Evolutionary conservation across 805 yeast species (phyloP), one percentile per base, ranked within the genome.

Genomic region (Barnettozyma sp.): DNA sequence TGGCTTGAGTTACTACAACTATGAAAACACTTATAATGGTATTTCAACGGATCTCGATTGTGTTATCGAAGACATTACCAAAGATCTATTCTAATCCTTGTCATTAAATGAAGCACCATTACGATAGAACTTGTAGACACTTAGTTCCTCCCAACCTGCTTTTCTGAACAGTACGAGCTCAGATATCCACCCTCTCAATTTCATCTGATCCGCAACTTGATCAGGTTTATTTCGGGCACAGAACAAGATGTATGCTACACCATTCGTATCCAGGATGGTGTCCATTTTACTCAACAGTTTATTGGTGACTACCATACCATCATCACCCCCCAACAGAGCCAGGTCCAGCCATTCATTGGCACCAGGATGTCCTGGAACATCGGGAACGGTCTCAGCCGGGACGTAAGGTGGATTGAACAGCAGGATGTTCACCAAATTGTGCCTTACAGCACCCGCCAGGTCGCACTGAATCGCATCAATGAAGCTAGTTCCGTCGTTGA

Each of bases 331-430:
- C 19, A 81, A 68, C 17, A 92, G 67, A 0, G 98, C 98, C 38
- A 90, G 59, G 54, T 90, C 96, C 1, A 92, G 65, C 96, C 97
- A 87, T 12, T 65, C 63, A 21, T 69, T 66, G 14, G 73, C 77
- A 8, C 67, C 71, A 4, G 65, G 66, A 0, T 45, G 47, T 0
- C 39, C 41, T 0, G 92, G 92, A 2, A 71, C 46, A 0, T 44
- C 51, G 0, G 97, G 97, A 0, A 85, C 82, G 0, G 50, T 52
- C 40, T 78, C 87, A 1, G 90, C 84, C 0, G 98, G 98, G 1
- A 92, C 98, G 54, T 92, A 92, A 0, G 98, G 98, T 1, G 98
- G 98, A 52, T 92, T 92, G 60, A 92, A 92, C 1, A 92, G 66
- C 16, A 92, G 61, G 1, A 90, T 39, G 50, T 92, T 97, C 2